Base-by-base conservation (phyloP, 1,139 yeast genomes). In the Sugiyamaella xylanicola region DNA sequence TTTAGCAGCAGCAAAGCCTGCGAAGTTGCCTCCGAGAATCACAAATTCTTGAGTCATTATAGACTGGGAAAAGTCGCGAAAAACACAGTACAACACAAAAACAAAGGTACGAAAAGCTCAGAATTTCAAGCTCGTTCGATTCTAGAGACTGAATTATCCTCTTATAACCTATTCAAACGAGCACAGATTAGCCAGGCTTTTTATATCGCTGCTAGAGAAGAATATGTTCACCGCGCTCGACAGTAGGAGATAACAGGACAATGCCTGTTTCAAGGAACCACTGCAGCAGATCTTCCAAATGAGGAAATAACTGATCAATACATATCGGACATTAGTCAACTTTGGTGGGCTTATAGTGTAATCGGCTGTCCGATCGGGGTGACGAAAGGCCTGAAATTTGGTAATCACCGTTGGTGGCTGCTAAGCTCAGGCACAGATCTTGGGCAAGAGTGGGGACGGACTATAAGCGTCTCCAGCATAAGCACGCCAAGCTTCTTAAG, bases 11-110 rank as follows among this genome's bases (percentile, higher is more conserved):
- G 46, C 48, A 11, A 60, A 15, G 4, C 62, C 69, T 2, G 64
- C 67, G 53, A 51, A 59, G 52, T 59, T 61, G 21, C 64, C 66
- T 3, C 69, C 69, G n/a, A 65, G 37, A 46, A 66, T 57, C n/a
- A 65, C 65, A 32, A 64, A 50, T 36, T 59, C 59, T 21, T 58
- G 53, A 32, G 60, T 47, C 53, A 49, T 43, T 35, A 20, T 13
- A 19, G 9, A 45, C 2, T 22, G 17, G 17, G 15, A 32, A 13
- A 16, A n/a, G 48, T 29, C 5, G 48, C 25, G 11, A 20, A 8
- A 4, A n/a, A 17, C 17, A n/a, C n/a, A n/a, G n/a, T n/a, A n/a
- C n/a, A n/a, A n/a, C n/a, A n/a, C n/a, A n/a, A n/a, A n/a, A n/a
- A n/a, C n/a, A n/a, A n/a, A n/a, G n/a, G n/a, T n/a, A n/a, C n/a